phyloP scores from a whole-genome alignment of 768 basidiomycete species.

The Boletus subparvulus region DNA sequence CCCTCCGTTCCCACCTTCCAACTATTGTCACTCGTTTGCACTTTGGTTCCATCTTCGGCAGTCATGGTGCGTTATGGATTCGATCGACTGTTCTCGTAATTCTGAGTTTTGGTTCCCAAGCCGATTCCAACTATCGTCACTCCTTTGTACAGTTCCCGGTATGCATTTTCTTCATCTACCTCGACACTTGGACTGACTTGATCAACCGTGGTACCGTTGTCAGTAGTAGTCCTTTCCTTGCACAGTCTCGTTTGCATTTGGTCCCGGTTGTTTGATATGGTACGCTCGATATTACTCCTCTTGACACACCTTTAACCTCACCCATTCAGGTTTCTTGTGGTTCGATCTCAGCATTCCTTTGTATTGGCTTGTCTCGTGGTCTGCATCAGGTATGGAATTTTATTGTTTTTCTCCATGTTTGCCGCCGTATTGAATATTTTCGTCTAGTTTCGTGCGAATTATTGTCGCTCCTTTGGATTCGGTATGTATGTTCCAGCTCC shows the following conservation, averaged over 20 bases:
- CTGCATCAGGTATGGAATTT: conserved; percentile 3
- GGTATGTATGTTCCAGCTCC: not conserved
- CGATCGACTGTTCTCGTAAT: not conserved
- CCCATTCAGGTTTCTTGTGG: not conserved
- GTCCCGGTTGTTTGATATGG: conserved; percentile 2
- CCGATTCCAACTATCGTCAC: conserved; percentile 15
- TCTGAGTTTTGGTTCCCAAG: not conserved
- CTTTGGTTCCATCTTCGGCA: not conserved
- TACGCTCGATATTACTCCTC: not conserved
- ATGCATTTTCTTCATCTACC: not conserved
- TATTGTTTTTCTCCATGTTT: not conserved
- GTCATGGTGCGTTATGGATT: conserved; percentile 1
- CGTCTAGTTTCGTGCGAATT: not conserved
- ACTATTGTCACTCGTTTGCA: conserved; percentile 20
- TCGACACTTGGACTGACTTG: no score
- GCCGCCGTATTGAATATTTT: not conserved
- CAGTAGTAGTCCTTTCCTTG: not conserved
- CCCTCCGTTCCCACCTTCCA: not conserved
- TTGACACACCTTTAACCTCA: not conserved
- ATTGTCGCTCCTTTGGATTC: not conserved
- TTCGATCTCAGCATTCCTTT: not conserved
- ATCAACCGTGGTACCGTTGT: not conserved
- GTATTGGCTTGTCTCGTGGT: not conserved
- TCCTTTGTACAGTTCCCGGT: conserved; percentile 11
- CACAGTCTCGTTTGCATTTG: not conserved